phyloP scores from a whole-genome alignment of 1,284 basidiomycete species.

The Quambalaria eucalypti region DNA sequence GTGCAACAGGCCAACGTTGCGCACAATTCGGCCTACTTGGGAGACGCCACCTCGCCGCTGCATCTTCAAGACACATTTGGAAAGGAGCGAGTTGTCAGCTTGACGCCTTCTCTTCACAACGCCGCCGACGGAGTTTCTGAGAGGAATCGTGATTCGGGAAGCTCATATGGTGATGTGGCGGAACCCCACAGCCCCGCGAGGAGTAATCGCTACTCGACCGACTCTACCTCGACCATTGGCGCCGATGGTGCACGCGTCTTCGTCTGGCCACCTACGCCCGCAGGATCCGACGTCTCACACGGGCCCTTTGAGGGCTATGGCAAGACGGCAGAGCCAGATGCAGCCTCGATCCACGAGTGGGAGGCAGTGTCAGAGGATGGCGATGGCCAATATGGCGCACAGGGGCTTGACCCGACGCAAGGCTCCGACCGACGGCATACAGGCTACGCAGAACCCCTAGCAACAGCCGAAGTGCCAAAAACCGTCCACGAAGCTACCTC shows the following conservation, averaged over 20 bases:
- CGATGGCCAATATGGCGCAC: background rate
- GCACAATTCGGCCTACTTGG: background rate
- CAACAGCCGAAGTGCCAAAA: too few relatives aligned
- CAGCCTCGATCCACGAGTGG: conserved; percentile 1
- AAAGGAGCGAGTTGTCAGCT: conserved; percentile 26
- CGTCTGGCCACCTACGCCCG: conserved; percentile 34
- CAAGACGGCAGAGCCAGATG: background rate
- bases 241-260: conserved; percentile 26
- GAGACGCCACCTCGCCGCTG: background rate
- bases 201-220: conserved; percentile 8
- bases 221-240: conserved; percentile 17
- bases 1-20: background rate
- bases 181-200: background rate
- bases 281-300: conserved; percentile 16
- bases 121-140: too few relatives aligned
- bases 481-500: too few relatives aligned
- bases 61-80: background rate
- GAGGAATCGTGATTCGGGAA: background rate
- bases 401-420: background rate
- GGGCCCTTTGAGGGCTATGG: background rate
- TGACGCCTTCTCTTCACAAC: conserved; percentile 12
- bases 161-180: background rate
- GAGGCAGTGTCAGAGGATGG: background rate
- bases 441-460: too few relatives aligned
- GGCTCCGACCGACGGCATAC: too few relatives aligned